Evolutionary conservation across 371 early-diverging fungal genomes (phyloP), one percentile per base, ranked within the genome.

Genomic region (Thermomucor indicae-seudaticae): DNA sequence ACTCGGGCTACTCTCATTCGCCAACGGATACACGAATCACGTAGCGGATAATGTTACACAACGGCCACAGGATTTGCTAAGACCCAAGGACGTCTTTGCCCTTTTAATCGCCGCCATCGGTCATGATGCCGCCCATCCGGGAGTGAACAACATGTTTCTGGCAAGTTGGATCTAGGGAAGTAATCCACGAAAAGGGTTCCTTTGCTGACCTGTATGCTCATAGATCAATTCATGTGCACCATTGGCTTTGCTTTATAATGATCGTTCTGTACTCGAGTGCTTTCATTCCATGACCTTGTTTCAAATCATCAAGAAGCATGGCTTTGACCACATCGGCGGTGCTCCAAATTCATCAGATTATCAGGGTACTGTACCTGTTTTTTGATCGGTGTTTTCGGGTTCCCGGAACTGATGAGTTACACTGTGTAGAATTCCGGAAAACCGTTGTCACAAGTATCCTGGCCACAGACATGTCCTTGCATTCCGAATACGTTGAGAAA

Each of bases 201-300:
- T 31, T 39, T 14, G 22, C 37, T 16, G 8, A 19, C 2, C 40
- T 30, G 5, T 51, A 2, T 24, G 12, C 11, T 28, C n/a, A 28
- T 19, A 75, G 71, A 76, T 87, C 48, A 75, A 84, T 3, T 81
- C 85, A 1, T 67, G 74, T 29, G 85, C 92, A 31, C 91, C 86
- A 30, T 70, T 90, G 32, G 96, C 97, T 20, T 65, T 88, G 42
- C 66, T 95, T 4, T 96, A 95, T 76, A 93, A 94, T 58, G 94
- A 94, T 71, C 78, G 83, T 43, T 88, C 93, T 0, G 90, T 94
- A 4, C 79, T 97, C 16, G 97, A 97, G 67, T 92, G 89, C 68
- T 90, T 91, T 64, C 97, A 97, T 67, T 83, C 88, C 3, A 83
- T 90, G 62, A 75, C 91, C 3, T 79, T 93, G 30, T 92, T 91